Percentiles rank a stretch among this genome's conserved stretches.
phyloP scores from a whole-genome alignment of 768 basidiomycete species.

The Serendipita indica region DNA sequence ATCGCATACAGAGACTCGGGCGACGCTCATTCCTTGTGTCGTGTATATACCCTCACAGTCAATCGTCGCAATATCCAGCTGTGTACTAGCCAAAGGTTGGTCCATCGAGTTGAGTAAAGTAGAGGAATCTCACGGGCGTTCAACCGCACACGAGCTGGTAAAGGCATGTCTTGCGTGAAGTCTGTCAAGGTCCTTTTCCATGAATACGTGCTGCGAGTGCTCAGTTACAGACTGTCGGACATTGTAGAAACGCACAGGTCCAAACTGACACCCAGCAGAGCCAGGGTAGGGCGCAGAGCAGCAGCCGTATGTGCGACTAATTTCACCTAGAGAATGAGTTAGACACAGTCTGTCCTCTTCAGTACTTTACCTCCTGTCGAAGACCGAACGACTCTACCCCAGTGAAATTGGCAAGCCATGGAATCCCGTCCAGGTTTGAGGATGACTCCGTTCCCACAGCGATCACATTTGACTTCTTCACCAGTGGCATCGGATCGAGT shows the following conservation, averaged over 20 bases:
- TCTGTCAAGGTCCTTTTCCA: slow-evolving; percentile 47
- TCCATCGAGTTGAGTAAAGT: slow-evolving; percentile 10
- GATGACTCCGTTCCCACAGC: slow-evolving; percentile 55
- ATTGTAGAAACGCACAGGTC: slow-evolving; percentile 26
- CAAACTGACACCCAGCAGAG: slow-evolving; percentile 54
- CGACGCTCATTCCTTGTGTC: slow-evolving; percentile 82
- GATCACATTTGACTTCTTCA: slow-evolving; percentile 49
- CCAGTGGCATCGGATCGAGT: slow-evolving; percentile 47
- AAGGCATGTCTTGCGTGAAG: slow-evolving; percentile 69
- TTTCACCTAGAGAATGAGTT: slow-evolving; percentile 37
- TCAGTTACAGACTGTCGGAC: not conserved
- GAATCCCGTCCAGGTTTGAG: slow-evolving; percentile 45
- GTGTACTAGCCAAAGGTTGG: slow-evolving; percentile 25
- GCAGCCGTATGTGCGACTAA: slow-evolving; percentile 56
- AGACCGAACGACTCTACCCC: slow-evolving; percentile 40
- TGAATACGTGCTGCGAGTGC: slow-evolving; percentile 63
- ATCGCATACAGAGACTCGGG: slow-evolving; percentile 80
- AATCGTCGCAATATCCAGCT: slow-evolving; percentile 68
- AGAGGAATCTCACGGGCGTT: slow-evolving; percentile 20
- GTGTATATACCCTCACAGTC: slow-evolving; percentile 98
- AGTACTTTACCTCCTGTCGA: not conserved
- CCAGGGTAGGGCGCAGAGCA: slow-evolving; percentile 50
- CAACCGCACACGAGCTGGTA: slow-evolving; percentile 25
- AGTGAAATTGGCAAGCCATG: slow-evolving; percentile 64
- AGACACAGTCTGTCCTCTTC: not conserved